Evolutionary conservation across 2,329 filamentous ascomycete genomes (phyloP), one percentile per base, ranked within the genome.

Genomic region (Fusarium citri): DNA sequence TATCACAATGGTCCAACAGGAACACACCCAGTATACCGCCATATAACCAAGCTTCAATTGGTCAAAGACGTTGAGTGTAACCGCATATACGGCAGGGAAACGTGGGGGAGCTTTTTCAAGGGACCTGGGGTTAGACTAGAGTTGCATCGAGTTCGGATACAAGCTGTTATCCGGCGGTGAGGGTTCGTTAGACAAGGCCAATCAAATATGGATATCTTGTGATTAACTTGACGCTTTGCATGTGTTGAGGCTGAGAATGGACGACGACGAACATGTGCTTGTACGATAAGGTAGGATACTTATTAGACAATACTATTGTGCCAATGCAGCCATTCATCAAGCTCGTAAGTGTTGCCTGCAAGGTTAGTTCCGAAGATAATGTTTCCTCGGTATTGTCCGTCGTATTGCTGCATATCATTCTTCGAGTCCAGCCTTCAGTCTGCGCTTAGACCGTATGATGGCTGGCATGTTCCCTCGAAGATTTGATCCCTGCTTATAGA

Each of bases 1-100:
- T 42, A 10, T 25, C 15, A 23, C 28, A 15, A 55, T n/a, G 41
- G 54, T 54, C 70, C 65, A 74, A 73, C 65, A 49, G 56, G 59
- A 68, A 51, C 54, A 66, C 45, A 46, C 50, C 58, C 58, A 70
- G 68, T 66, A 55, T 30, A 48, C 48, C 50, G 58, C 41, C 47
- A 34, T 55, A 56, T 53, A 40, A 61, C 56, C 54, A 57, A 30
- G 22, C 30, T 42, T 66, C 63, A 18, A 66, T 61, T 72, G 72
- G 68, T 25, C 46, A 47, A 23, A 55, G 26, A 37, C 50, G 66
- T 57, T 59, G 62, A 31, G 42, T 68, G 66, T 45, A 64, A 70
- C 66, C 46, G 30, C 47, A 53, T 68, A 42, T 61, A 68, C 41
- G 30, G 40, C 42, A 48, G 31, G 14, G 28, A 53, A 66, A 59